Evolutionary conservation across 1,139 yeast genomes (phyloP), one percentile per base, ranked within the genome.

Genomic region (Pichia sp.): DNA sequence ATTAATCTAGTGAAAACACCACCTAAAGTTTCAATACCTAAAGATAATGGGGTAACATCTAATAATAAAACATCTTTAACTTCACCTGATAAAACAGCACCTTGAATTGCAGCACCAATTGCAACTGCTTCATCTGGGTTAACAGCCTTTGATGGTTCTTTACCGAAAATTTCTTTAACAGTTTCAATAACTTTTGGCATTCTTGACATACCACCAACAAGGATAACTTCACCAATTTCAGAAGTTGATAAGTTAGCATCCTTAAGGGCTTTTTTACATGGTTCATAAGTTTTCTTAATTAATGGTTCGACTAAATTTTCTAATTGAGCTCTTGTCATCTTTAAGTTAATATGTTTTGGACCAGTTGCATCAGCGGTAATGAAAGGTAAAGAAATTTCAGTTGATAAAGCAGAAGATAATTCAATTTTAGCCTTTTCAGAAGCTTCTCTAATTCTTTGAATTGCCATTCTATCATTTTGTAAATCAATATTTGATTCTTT

Each of bases 121-220:
- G 98, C 98, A 59, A 92, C 99, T 55, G 98, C 99, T 77, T 92
- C 98, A 70, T 92, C 98, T 62, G 99, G 99, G 85, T 92, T 94
- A 66, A 92, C 97, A 58, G 96, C 90, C 80, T 92, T 94, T 57
- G 95, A 87, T 64, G 98, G 97, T 65, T 92, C 96, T 71, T 80
- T 87, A 67, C 94, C 94, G 70, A 92, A 92, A 61, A 92, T 76
- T 55, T 78, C 69, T 76, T 89, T 90, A 67, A 92, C 98, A 61
- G 97, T 90, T 68, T 89, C 97, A 55, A 87, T 76, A 66, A 92
- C 97, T 83, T 92, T 94, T 72, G 99, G 99, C 98, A 92, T 92
- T 78, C 99, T 87, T 54, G 97, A 85, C 98, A 90, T 92, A 82
- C 99, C 99, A 80, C 99, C 99, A 59, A 92, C 99, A 58, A 92